Evolutionary conservation across 2,329 filamentous ascomycete genomes (phyloP).

Genomic region (Ilyonectria destructans): DNA sequence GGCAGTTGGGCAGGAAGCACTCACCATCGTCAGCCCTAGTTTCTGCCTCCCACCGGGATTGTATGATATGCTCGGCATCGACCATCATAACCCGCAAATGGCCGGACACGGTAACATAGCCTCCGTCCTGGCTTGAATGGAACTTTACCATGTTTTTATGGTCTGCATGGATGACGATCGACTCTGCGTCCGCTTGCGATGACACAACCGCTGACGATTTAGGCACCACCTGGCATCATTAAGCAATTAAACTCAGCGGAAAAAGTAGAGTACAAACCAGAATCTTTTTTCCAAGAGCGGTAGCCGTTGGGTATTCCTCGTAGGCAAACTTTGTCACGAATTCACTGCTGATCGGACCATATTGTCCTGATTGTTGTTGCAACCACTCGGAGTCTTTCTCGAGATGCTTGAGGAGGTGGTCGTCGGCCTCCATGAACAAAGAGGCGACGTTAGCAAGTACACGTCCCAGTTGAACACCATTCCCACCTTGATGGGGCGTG

Average conservation of each 20-base stretch:
- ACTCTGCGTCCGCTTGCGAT: conserved; percentile 14
- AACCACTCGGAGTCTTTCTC: conserved; percentile 27
- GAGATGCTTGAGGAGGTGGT: conserved; percentile 19
- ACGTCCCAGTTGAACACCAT: conserved; percentile 4
- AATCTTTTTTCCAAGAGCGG: background rate
- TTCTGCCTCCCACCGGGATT: conserved; percentile 20
- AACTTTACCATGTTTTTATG: conserved; percentile 23
- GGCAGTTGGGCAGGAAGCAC: no score
- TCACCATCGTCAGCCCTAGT: conserved; percentile 6
- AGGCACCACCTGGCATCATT: no score
- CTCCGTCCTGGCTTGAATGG: conserved; percentile 4
- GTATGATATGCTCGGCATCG: background rate
- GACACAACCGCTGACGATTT: conserved; percentile 18
- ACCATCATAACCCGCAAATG: conserved; percentile 7
- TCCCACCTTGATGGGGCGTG: conserved; percentile 24
- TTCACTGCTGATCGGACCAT: conserved; percentile 16
- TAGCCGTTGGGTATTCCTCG: conserved; percentile 9
- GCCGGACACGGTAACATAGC: conserved; percentile 9
- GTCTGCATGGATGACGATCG: conserved; percentile 21
- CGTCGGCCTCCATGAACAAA: conserved; percentile 17
- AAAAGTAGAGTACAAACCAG: no score
- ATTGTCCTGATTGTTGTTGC: conserved; percentile 21
- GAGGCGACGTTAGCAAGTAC: conserved; percentile 11
- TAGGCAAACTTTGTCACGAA: conserved; percentile 27
- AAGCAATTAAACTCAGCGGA: no score